Conservation (phyloP, 768 basidiomycete genomes). For the Albatrellus ellisii region DNA sequence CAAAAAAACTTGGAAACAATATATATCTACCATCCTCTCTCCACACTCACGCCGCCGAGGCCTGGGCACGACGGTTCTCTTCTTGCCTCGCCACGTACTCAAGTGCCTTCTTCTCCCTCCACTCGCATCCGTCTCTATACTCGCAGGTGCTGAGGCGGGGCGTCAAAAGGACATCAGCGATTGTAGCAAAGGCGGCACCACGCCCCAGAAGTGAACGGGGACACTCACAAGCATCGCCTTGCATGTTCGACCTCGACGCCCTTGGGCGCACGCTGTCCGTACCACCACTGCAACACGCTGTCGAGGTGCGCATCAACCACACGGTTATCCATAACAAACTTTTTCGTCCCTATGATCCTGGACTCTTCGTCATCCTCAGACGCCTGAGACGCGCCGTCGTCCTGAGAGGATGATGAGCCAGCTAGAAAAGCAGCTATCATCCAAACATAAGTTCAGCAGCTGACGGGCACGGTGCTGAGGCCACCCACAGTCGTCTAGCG, state of each 20-base stretch:
- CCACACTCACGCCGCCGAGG: too few relatives aligned
- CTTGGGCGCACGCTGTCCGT: slow-evolving; percentile 47
- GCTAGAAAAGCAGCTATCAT: too few relatives aligned
- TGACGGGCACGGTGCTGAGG: too few relatives aligned
- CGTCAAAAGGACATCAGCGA: neutral
- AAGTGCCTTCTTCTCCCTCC: slow-evolving; percentile 21
- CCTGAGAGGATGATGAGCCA: too few relatives aligned
- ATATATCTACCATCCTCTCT: too few relatives aligned
- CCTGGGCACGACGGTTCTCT: neutral
- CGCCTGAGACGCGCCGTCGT: too few relatives aligned
- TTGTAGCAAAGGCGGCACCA: slow-evolving; percentile 1
- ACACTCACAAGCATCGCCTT: slow-evolving; percentile 52
- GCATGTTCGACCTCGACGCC: slow-evolving; percentile 55
- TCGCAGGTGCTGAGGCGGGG: slow-evolving; percentile 21
- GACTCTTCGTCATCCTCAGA: too few relatives aligned
- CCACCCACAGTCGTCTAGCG: too few relatives aligned
- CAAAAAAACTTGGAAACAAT: too few relatives aligned
- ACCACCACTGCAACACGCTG: slow-evolving; percentile 62
- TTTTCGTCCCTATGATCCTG: slow-evolving; percentile 51
- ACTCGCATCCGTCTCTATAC: slow-evolving; percentile 30
- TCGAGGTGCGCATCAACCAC: slow-evolving; percentile 41
- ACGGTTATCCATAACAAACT: slow-evolving; percentile 39
- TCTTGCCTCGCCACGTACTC: slow-evolving; percentile 9
- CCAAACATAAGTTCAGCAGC: too few relatives aligned
- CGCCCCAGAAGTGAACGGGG: neutral